A percentile compares a stretch with the other conserved stretches of the same genome.
phyloP scores from a whole-genome alignment of 2,329 filamentous ascomycete genomes.

The Trematosphaeria pertusa region DNA sequence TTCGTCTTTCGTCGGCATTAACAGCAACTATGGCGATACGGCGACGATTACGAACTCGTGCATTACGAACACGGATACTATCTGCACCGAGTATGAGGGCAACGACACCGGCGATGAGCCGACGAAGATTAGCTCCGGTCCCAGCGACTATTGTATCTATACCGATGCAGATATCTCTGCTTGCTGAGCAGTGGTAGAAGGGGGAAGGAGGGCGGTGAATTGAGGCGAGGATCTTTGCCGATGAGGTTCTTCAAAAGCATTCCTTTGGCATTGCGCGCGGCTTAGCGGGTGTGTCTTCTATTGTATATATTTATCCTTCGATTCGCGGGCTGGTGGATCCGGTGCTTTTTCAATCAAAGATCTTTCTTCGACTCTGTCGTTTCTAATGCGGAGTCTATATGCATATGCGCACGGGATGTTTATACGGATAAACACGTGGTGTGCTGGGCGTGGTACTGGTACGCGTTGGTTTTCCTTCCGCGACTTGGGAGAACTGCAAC shows the following conservation, averaged over 20 bases:
- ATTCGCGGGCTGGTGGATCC: slow-evolving; percentile 1
- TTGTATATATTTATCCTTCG: slow-evolving; percentile 2
- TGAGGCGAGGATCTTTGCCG: neutral
- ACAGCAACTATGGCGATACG: slow-evolving; percentile 60
- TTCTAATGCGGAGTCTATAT: too few species aligned
- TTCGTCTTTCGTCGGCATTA: slow-evolving; percentile 56
- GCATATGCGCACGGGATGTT: too few species aligned
- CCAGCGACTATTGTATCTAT: slow-evolving; percentile 32
- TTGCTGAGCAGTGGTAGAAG: slow-evolving; percentile 25
- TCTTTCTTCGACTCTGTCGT: too few species aligned
- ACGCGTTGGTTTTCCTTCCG: too few species aligned
- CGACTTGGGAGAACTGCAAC: too few species aligned
- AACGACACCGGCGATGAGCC: slow-evolving; percentile 39
- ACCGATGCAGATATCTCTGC: slow-evolving; percentile 17
- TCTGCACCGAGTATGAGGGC: slow-evolving; percentile 46
- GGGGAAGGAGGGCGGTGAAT: neutral
- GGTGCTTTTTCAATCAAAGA: neutral
- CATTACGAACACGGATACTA: slow-evolving; percentile 35
- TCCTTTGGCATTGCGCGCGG: too few species aligned
- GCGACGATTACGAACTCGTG: slow-evolving; percentile 44
- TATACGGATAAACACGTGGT: too few species aligned
- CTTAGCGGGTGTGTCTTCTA: neutral
- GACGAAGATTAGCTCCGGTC: slow-evolving; percentile 36
- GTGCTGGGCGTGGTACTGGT: too few species aligned
- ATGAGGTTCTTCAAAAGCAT: neutral